phyloP scores from a whole-genome alignment of 169 alveolate genomes.

The Plasmodium reichenowi region DNA sequence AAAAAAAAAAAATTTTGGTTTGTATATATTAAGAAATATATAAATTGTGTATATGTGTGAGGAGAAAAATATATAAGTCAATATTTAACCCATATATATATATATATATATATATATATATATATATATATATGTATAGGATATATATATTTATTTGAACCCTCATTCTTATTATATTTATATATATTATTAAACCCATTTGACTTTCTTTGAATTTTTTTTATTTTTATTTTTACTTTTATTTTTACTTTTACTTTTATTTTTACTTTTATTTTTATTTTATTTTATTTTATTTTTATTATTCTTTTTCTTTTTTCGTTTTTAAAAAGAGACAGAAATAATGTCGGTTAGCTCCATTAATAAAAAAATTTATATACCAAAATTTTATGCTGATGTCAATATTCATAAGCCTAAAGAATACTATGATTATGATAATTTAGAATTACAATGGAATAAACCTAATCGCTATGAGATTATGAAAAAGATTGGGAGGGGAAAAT shows the following conservation, averaged over 20 bases:
- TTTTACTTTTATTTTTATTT: too few species aligned
- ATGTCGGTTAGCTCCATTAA: constrained; percentile 63
- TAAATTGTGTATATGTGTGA: too few species aligned
- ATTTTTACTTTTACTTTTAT: too few species aligned
- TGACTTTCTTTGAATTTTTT: too few species aligned
- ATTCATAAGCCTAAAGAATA: constrained; percentile 91
- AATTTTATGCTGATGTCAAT: constrained; percentile 88
- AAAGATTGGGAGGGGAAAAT: constrained; percentile 99
- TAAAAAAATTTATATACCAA: constrained; percentile 80
- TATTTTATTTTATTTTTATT: too few species aligned
- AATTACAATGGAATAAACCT: constrained; percentile 92
- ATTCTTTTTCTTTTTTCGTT: too few species aligned
- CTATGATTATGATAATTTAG: constrained; percentile 93
- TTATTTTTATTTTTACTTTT: too few species aligned
- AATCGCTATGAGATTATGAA: constrained; percentile 94
- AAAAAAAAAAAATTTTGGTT: too few species aligned
- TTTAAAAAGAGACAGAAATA: neutral
- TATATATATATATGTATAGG: constrained; percentile 1
- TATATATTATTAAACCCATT: too few species aligned
- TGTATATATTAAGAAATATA: too few species aligned
- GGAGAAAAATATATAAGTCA: too few species aligned
- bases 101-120: constrained; percentile 5
- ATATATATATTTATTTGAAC: neutral
- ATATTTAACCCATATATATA: too few species aligned
- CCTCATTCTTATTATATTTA: neutral